Evolutionary conservation across 2,329 filamentous ascomycete genomes (phyloP), one percentile per base, ranked within the genome.

Genomic region (Cladosporium sp.): DNA sequence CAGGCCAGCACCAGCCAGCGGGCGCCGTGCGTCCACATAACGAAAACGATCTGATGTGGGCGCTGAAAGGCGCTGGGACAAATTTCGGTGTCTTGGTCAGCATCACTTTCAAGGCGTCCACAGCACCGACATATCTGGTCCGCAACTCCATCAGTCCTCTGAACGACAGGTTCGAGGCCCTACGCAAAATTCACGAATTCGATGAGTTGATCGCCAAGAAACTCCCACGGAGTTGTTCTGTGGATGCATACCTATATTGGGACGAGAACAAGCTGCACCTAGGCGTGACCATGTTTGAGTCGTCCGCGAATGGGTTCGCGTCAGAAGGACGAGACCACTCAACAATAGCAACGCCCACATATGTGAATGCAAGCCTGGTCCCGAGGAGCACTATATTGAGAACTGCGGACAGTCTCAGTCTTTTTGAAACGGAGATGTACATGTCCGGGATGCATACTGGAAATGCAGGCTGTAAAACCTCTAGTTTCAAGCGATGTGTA

Each of bases 401-500:
- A 51, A 38, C 45, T 0, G 70, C 80, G 7, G 70, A 84, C 52
- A 55, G 69, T 33, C 55, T 80, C 8, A 73, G 66, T 33, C 51
- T 83, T 52, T 84, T 84, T 53, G 75, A 82, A 0, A 67, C 71
- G 0, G 80, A 84, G 45, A 78, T 83, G 74, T 82, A 83, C 64
- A 72, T 85, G 63, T 76, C 76, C 2, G 57, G 53, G 11, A 79
- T 85, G 75, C 78, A 84, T 43, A 76, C 77, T 19, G 79, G 79
- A 0, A 79, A 84, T 45, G 70, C 70, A 15, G 67, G 74, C 18
- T 73, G 76, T 57, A 84, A 82, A 67, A 84, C 79, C 0, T 83
- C 77, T 8, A 73, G 80, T 0, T 84, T 85, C 69, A 84, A 84
- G 67, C 73, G 82, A 57, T 84, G 81, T 60, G 36, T 84, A 25